Evolutionary conservation across 148 eudicot genomes (phyloP), one percentile per base, ranked within the genome.

Genomic region (Camellia sinensis): DNA sequence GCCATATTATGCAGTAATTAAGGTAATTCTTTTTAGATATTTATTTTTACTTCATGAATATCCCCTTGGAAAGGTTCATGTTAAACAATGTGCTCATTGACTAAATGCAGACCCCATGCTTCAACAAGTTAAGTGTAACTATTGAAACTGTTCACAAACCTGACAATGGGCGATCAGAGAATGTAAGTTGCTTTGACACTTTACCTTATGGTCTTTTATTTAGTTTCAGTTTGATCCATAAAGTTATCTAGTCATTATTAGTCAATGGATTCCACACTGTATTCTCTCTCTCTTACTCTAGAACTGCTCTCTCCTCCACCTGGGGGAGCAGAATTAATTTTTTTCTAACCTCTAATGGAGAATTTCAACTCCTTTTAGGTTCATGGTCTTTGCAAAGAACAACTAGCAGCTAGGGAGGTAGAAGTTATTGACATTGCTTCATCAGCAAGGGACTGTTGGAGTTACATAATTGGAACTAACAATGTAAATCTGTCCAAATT

Each of bases 131-230:
- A 65, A 57, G 44, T 66, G 83, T 92, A 17, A 89, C 88, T 11
- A 84, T 92, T 61, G 92, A 90, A 57, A 90, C 96, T 29, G 68
- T 92, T 75, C 93, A 92, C 71, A 74, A 83, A 68, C 93, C 92
- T 19, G 93, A 90, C 80, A 83, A 85, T 79, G 93, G 92, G 18
- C 74, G 37, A 18, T 88, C 92, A 17, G 93, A 90, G 85, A 92
- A 90, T 85, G 95, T 90, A 87, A 77, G 93, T 54, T 54, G 12
- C 37, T 29, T 29, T 29, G 37, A 9, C 7, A 9, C 6, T 9
- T 50, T 50, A 5, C 6, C 10, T 50, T 50, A 9, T 9, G 10
- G 54, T 50, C 54, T 50, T 50, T 50, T 6, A 9, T 54, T 54
- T 80, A 41, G 60, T 52, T 57, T 59, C 22, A 56, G 11, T 57